Conservation (phyloP, 345 rosid genomes). For the Gossypium arboreum region DNA sequence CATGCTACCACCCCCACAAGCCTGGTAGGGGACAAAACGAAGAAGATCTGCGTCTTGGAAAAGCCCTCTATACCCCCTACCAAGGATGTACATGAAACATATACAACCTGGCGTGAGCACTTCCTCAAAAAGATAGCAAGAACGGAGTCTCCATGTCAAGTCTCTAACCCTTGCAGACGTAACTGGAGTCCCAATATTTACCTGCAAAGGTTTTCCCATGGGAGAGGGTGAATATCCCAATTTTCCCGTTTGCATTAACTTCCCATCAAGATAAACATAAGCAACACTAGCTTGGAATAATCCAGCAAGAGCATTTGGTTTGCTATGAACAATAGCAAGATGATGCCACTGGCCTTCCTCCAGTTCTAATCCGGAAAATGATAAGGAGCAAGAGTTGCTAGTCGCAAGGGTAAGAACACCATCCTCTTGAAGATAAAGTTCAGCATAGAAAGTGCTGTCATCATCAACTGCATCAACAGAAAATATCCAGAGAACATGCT, state of each 20-base stretch:
- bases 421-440: constrained; percentile 91
- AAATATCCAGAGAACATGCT: constrained; percentile 64
- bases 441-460: constrained; percentile 69
- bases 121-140: constrained; percentile 99
- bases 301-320: constrained; percentile 99
- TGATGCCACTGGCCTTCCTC: constrained; percentile 99
- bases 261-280: constrained; percentile 91
- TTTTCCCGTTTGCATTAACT: constrained; percentile 91
- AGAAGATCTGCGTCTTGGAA: constrained; percentile 92
- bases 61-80: constrained; percentile 95
- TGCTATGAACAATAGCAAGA: constrained; percentile 98
- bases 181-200: constrained; percentile 81
- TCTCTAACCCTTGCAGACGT: constrained; percentile 75
- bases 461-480: constrained; percentile 84
- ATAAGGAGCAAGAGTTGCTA: constrained; percentile 76
- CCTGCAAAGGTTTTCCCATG: constrained; percentile 87
- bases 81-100: constrained; percentile 96
- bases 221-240: constrained; percentile 98
- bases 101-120: constrained; percentile 94
- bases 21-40: constrained; percentile 94
- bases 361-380: constrained; percentile 91
- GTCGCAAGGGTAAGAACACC: constrained; percentile 93
- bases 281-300: constrained; percentile 98
- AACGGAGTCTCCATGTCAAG: constrained; percentile 88
- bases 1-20: constrained; percentile 99